These are phyloP conservation scores for Saksenaea oblongispora DNA, from an alignment of 371 early-diverging fungal genomes.

Conservation along the genomic window DNA sequence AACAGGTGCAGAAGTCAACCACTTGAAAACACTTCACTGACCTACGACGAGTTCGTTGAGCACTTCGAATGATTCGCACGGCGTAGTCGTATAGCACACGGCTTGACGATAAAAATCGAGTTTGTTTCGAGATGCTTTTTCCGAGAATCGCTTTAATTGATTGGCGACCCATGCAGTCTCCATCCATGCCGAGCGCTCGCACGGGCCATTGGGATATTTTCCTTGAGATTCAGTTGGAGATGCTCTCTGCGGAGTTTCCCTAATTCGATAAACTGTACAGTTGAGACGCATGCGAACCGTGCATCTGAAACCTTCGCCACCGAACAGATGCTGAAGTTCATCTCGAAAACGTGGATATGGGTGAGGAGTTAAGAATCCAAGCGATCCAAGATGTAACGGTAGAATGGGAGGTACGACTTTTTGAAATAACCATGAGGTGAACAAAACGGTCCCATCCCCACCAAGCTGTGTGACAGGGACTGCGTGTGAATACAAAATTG, in stretches of 20 bases:
- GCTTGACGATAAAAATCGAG: slow-evolving; percentile 6
- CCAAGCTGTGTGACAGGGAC: slow-evolving; percentile 57
- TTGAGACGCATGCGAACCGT: slow-evolving; percentile 86
- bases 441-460: slow-evolving; percentile 88
- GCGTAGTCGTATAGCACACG: slow-evolving; percentile 36
- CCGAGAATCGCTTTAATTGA: slow-evolving; percentile 12
- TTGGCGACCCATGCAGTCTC: slow-evolving; percentile 40
- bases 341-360: slow-evolving; percentile 43
- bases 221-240: slow-evolving; percentile 2
- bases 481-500: background rate
- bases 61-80: slow-evolving; percentile 58
- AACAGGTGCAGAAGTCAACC: background rate
- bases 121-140: background rate
- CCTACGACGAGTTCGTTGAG: slow-evolving; percentile 77
- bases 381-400: slow-evolving; percentile 85
- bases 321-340: slow-evolving; percentile 56
- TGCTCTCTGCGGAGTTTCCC: slow-evolving; percentile 13
- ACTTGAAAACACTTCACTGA: background rate
- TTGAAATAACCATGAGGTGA: slow-evolving; percentile 90
- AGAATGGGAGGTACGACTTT: slow-evolving; percentile 83
- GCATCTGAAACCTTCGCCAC: slow-evolving; percentile 60
- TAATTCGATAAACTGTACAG: slow-evolving; percentile 73
- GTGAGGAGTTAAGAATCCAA: slow-evolving; percentile 92
- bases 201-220: background rate
- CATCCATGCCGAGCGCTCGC: slow-evolving; percentile 15